phyloP scores from a whole-genome alignment of 1,284 basidiomycete species.

The Heterobasidion occidentale region DNA sequence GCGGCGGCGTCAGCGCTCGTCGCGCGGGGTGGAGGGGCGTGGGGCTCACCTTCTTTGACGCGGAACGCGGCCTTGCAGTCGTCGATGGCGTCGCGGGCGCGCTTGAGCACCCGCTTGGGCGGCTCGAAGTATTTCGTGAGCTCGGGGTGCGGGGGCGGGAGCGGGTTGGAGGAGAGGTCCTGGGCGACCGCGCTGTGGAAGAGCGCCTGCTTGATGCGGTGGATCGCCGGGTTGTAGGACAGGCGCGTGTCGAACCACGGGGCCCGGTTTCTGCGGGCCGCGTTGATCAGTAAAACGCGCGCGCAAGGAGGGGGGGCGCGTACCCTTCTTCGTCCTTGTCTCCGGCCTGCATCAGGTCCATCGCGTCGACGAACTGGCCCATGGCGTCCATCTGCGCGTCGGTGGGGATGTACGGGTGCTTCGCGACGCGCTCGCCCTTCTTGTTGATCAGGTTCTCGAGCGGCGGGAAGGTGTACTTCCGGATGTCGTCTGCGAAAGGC shows the following conservation, averaged over 20 bases:
- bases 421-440: constrained; percentile 64
- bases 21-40: no score
- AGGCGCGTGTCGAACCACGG: constrained; percentile 76
- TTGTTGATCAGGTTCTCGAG: constrained; percentile 71
- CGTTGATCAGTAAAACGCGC: background rate
- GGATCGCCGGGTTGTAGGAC: constrained; percentile 86
- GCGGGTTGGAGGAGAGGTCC: constrained; percentile 65
- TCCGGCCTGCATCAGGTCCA: constrained; percentile 77
- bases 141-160: constrained; percentile 82
- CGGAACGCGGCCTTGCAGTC: constrained; percentile 62
- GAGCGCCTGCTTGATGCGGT: constrained; percentile 88
- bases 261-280: constrained; percentile 36
- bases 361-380: constrained; percentile 79
- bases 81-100: constrained; percentile 46
- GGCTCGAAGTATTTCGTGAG: constrained; percentile 79
- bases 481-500: constrained; percentile 92
- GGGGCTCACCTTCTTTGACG: constrained; percentile 47
- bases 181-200: constrained; percentile 78
- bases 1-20: no score
- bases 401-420: constrained; percentile 83
- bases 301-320: constrained; percentile 8
- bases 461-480: constrained; percentile 82
- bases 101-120: constrained; percentile 60
- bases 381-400: constrained; percentile 72
- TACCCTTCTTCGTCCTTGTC: constrained; percentile 69